These are phyloP conservation scores for Fusarium begoniae DNA, from an alignment of 2,329 filamentous ascomycete species.

Conservation along the genomic window DNA sequence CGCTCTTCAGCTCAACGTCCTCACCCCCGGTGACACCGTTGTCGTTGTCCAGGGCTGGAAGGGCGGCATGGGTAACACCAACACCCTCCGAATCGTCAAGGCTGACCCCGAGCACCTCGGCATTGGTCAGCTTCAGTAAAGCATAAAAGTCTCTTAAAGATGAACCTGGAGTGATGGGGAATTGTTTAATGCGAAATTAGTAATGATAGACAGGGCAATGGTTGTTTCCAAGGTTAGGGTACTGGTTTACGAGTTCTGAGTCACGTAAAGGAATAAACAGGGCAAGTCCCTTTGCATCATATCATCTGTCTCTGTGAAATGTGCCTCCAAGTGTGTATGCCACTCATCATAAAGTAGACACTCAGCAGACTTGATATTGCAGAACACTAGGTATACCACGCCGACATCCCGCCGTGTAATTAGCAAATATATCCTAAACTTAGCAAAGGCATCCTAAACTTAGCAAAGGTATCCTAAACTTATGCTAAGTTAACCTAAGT, in stretches of 20 bases:
- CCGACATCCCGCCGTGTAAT: background rate
- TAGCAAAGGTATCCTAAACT: background rate
- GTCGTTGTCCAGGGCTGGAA: conserved; percentile 92
- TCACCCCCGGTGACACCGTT: conserved; percentile 77
- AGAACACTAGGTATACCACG: background rate
- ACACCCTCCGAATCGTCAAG: conserved; percentile 75
- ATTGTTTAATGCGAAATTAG: conserved; percentile 42
- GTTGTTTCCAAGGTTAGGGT: conserved; percentile 42
- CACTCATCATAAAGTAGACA: too few species aligned
- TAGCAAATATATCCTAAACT: background rate
- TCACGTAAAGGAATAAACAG: conserved; percentile 36
- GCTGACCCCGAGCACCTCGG: conserved; percentile 68
- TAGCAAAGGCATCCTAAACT: background rate
- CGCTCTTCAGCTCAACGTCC: conserved; percentile 82
- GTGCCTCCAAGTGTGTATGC: background rate
- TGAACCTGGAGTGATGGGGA: conserved; percentile 18
- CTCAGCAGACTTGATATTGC: too few species aligned
- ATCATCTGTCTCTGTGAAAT: background rate
- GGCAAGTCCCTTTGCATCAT: conserved; percentile 21
- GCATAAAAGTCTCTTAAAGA: conserved; percentile 18
- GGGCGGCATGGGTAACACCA: conserved; percentile 91
- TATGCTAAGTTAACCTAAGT: background rate
- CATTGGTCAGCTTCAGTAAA: conserved; percentile 55
- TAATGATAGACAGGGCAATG: conserved; percentile 45
- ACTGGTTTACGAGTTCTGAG: conserved; percentile 40